phyloP scores from a whole-genome alignment of 257 asterid species.

The Solanum chmielewskii region DNA sequence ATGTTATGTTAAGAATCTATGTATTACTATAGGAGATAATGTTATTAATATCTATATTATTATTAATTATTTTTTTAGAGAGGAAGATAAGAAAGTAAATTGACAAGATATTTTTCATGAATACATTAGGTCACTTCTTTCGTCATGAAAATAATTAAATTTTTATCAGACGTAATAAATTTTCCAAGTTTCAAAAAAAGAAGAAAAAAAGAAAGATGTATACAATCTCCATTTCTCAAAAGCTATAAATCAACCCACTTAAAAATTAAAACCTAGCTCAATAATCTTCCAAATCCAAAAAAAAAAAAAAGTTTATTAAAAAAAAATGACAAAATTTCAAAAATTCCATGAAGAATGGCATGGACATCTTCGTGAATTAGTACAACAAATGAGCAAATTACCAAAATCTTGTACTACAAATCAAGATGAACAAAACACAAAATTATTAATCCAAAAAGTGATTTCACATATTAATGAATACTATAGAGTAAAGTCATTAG shows the following conservation, averaged over 20 bases:
- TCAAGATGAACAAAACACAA: conserved; percentile 14
- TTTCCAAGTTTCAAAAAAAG: background rate
- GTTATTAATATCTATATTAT: no score
- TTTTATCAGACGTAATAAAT: background rate
- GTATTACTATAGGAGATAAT: no score
- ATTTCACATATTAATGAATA: conserved; percentile 43
- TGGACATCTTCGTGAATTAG: conserved; percentile 30
- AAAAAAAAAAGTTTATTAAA: background rate
- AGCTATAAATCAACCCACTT: background rate
- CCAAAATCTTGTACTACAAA: conserved; percentile 16
- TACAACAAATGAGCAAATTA: conserved; percentile 27
- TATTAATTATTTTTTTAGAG: background rate
- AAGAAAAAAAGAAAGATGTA: background rate
- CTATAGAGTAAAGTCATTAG: conserved; percentile 32
- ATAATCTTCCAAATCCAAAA: background rate
- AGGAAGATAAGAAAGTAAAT: background rate
- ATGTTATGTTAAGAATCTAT: no score
- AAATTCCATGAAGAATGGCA: conserved; percentile 45
- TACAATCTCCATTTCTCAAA: background rate
- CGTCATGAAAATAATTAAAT: background rate
- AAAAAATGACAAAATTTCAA: conserved; percentile 17
- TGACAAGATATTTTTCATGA: background rate
- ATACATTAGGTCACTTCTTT: background rate
- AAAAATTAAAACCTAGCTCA: background rate
- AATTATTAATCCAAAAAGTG: conserved; percentile 30